Base-by-base conservation (phyloP, 495 filamentous ascomycete genomes). In the Cercophora newfieldiana region DNA sequence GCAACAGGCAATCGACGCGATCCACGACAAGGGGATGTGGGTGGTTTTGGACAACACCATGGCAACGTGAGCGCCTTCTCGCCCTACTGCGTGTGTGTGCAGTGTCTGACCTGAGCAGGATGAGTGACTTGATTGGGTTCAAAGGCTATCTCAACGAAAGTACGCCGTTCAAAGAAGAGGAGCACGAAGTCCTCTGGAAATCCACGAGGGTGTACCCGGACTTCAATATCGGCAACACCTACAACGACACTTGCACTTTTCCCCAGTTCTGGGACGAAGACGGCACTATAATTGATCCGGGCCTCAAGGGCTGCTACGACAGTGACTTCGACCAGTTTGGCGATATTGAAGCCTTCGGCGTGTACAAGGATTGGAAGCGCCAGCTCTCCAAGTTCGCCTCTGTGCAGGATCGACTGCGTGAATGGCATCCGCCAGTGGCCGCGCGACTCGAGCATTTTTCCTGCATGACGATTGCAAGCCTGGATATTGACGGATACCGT, bases 271-370 rank as follows among this genome's bases (percentile, higher is more conserved):
- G 88, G 86, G 80, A 82, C 31, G 88, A 89, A 63, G 83, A 84
- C 16, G 90, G 89, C 14, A 80, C 73, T 33, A 81, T 78, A 0
- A 79, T 89, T 21, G 76, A 81, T 31, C 72, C 80, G 22, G 72
- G 77, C 44, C 71, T 89, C 37, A 75, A 80, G 22, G 87, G 87
- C 5, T 91, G 89, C 73, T 88, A 86, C 68, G 73, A 90, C 72
- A 89, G 88, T 69, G 89, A 91, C 29, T 91, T 90, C 66, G 89
- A 90, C 59, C 82, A 90, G 73, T 90, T 88, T 62, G 89, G 88
- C 49, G 88, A 90, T 68, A 85, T 85, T 25, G 87, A 88, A 71
- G 86, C 88, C 16, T 90, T 90, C 66, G 89, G 88, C 63, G 85
- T 87, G 26, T 89, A 80, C 59, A 87, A 87, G 1, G 88, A 90